phyloP scores from a whole-genome alignment of 2,329 filamentous ascomycete genomes.

The Penicillium rolfsii region DNA sequence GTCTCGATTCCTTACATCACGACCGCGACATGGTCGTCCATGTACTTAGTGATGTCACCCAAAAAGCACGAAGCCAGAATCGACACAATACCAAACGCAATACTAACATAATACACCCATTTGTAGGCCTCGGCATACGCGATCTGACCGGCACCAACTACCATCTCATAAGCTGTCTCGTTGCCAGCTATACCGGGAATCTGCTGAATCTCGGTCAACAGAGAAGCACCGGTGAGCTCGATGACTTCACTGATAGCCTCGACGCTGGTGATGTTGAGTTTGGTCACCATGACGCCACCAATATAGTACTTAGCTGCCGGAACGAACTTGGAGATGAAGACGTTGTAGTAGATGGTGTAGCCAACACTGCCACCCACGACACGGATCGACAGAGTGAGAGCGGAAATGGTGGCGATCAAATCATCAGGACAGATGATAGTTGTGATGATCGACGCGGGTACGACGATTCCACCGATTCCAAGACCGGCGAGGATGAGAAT shows the following conservation, averaged over 20 bases:
- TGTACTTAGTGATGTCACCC: slow-evolving; percentile 61
- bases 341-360: slow-evolving; percentile 62
- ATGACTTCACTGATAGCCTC: slow-evolving; percentile 56
- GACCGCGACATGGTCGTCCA: slow-evolving; percentile 63
- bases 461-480: slow-evolving; percentile 69
- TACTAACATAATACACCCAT: slow-evolving; percentile 65
- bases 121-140: slow-evolving; percentile 63
- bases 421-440: slow-evolving; percentile 71
- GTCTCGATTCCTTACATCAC: slow-evolving; percentile 40
- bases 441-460: slow-evolving; percentile 69
- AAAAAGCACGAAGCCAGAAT: slow-evolving; percentile 63
- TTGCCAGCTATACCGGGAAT: slow-evolving; percentile 59
- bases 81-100: slow-evolving; percentile 62
- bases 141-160: slow-evolving; percentile 60
- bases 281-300: slow-evolving; percentile 53
- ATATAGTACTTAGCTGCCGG: slow-evolving; percentile 54
- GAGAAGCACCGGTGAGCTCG: slow-evolving; percentile 55
- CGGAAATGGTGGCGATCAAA: slow-evolving; percentile 69
- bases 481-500: slow-evolving; percentile 64
- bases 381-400: slow-evolving; percentile 70
- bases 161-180: slow-evolving; percentile 53
- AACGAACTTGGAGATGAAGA: slow-evolving; percentile 52
- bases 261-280: slow-evolving; percentile 55
- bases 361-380: slow-evolving; percentile 69
- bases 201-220: slow-evolving; percentile 53